Evolutionary conservation across 1,139 yeast genomes (phyloP), one percentile per base, ranked within the genome.

Genomic region (Suhomyces yuchorum): DNA sequence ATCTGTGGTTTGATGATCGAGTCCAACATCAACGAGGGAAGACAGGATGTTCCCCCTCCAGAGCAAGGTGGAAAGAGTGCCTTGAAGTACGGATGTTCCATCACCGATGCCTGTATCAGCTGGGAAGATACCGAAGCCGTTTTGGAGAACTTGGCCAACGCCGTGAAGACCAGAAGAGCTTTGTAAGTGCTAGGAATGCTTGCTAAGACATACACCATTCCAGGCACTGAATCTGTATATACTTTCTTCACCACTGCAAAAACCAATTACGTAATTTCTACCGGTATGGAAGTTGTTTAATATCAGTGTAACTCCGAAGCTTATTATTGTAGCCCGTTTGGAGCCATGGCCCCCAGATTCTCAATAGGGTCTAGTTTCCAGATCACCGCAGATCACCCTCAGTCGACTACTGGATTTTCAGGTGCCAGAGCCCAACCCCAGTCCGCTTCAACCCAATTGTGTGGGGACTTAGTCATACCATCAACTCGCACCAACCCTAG

Each of bases 1-100:
- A 85, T 93, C 54, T 87, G 96, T 68, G 99, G 99, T 56, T 84
- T 93, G 56, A 93, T 93, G 99, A 91, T 93, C 64, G 99, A 93
- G 73, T 87, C 96, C 49, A 88, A 92, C 67, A 76, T 93, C 57
- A 82, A 75, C 48, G 98, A 88, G 66, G 99, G 99, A 48, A 85
- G 95, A 74, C 99, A 93, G 72, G 86, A 88, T 60, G 92, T 92
- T 51, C 88, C 90, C 40, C 82, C 88, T 42, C 78, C 70, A 8
- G 75, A 73, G 35, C 70, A 82, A 53, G 89, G 85, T 52, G 96
- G 95, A 44, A 86, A 86, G 65, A 81, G 79, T 53, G 72, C 71
- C 23, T 78, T 92, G 68, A 81, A 85, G 60, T 92, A 93, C 71
- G 98, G 98, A 50, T 88, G 93, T 58, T 88, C 96, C 43, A 92